These are phyloP conservation scores for Skeletonema costatum DNA, from an alignment of 108 stramenopile genomes.

Conservation along the genomic window DNA sequence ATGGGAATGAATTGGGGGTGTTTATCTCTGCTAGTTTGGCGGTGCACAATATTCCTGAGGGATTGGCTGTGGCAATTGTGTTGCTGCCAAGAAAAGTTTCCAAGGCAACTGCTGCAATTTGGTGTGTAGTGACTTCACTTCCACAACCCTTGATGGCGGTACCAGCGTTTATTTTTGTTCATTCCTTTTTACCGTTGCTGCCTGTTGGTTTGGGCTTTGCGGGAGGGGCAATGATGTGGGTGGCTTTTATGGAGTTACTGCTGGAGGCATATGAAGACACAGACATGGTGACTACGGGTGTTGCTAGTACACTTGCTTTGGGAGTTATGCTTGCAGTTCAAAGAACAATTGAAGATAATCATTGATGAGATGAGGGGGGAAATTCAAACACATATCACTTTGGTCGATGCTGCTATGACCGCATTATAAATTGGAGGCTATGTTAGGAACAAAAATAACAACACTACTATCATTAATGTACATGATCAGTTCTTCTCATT, in stretches of 20 bases:
- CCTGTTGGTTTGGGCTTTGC: conserved; percentile 98
- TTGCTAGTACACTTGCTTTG: conserved; percentile 62
- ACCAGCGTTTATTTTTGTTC: conserved; percentile 95
- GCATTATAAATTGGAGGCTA: background rate
- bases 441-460: background rate
- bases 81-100: conserved; percentile 89
- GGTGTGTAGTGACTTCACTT: conserved; percentile 93
- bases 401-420: background rate
- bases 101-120: conserved; percentile 87
- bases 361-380: background rate
- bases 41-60: conserved; percentile 99
- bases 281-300: conserved; percentile 71
- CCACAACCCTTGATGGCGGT: conserved; percentile 99
- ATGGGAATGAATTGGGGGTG: conserved; percentile 89
- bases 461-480: background rate
- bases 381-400: background rate
- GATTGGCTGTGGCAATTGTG: conserved; percentile 96
- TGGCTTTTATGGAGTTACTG: conserved; percentile 93
- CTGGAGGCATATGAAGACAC: conserved; percentile 93
- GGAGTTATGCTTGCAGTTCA: conserved; percentile 70
- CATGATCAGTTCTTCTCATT: background rate
- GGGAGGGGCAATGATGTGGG: conserved; percentile 98
- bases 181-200: conserved; percentile 91
- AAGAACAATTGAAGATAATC: conserved; percentile 58
- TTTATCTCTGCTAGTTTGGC: conserved; percentile 97